Evolutionary conservation across 2,329 filamentous ascomycete species (phyloP), one percentile per base, ranked within the genome.

Genomic region (Xenosphaeropsis pyriputrescens): DNA sequence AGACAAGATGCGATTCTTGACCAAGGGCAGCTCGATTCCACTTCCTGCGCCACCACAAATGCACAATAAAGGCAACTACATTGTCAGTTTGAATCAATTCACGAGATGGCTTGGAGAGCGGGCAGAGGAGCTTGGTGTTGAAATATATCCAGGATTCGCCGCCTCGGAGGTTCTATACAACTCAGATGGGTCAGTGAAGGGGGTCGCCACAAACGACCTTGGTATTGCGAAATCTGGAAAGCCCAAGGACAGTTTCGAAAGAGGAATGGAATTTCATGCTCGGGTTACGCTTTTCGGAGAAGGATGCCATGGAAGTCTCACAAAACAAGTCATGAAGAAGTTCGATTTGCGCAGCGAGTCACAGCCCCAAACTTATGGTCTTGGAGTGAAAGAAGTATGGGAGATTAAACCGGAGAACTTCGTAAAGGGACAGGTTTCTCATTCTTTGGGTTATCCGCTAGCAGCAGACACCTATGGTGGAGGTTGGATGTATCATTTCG

Each of bases 401-500:
- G 91, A 98, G 60, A 72, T 98, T 22, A 75, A 86, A 50, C 86
- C 91, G 0, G 85, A 84, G 50, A 96, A 93, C 61, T 96, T 95
- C 61, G 70, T 80, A 43, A 82, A 82, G 53, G 91, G 91, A 38
- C 67, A 89, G 47, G 74, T 96, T 34, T 74, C 79, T 4, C 91
- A 98, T 63, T 83, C 85, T 4, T 75, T 98, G 78, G 91, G 91
- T 15, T 96, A 93, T 53, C 91, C 91, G 15, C 63, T 98, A 33
- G 75, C 85, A 13, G 75, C 70, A 49, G 81, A 96, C 55, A 91
- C 88, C 7, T 98, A 98, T 56, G 91, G 91, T 47, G 91, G 91
- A 47, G 86, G 84, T n/a, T 98, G 86, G 79, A 88, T 98, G 84
- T 98, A 98, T 55, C 91, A 98, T 60, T 98, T 96, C 59, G 91